Conservation (phyloP, 83 land plant genomes). For the Picea mariana region DNA sequence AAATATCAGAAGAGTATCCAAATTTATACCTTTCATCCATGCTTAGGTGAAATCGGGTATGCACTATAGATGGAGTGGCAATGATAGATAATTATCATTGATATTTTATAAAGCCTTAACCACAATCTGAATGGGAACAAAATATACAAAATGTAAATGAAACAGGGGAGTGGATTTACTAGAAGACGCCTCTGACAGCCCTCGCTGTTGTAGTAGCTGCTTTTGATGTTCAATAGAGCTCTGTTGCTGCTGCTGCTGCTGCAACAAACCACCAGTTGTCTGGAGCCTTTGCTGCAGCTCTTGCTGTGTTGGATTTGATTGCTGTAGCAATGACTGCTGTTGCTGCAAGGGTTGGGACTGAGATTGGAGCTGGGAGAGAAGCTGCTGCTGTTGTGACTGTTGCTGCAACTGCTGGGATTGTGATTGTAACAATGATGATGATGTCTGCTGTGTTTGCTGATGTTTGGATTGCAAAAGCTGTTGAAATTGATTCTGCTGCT, state of each 20-base stretch:
- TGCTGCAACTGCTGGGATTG: constrained; percentile 31
- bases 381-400: constrained; percentile 29
- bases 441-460: constrained; percentile 42
- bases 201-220: constrained; percentile 6
- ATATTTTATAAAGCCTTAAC: background rate
- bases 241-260: constrained; percentile 27
- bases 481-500: constrained; percentile 36
- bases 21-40: background rate
- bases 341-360: constrained; percentile 23
- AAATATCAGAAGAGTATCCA: background rate
- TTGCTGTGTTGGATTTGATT: background rate
- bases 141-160: background rate
- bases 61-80: background rate
- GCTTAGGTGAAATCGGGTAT: background rate
- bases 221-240: constrained; percentile 33
- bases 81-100: background rate
- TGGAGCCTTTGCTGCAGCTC: constrained; percentile 57
- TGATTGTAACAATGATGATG: constrained; percentile 1
- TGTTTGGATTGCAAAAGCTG: constrained; percentile 31
- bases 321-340: constrained; percentile 16
- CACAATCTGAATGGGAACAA: background rate
- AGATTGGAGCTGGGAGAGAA: constrained; percentile 13
- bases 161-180: background rate
- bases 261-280: constrained; percentile 40
- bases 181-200: constrained; percentile 8